phyloP scores from a whole-genome alignment of 78 protist genomes.

The Cavenderia fasciculata region DNA sequence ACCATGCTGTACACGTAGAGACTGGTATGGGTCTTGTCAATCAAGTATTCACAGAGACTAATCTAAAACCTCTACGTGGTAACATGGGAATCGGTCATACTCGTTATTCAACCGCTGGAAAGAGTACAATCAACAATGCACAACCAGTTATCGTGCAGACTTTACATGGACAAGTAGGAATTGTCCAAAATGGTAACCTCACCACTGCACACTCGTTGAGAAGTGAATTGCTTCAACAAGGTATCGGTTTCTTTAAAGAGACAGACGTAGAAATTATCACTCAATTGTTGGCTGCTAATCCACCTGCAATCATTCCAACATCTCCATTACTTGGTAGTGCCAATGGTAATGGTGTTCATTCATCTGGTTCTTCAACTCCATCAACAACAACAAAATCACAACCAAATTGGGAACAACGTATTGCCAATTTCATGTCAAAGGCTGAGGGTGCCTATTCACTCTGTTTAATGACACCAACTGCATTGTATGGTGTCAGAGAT shows the following conservation, averaged over 20 bases:
- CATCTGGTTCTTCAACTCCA: no score
- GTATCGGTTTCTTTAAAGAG: constrained; percentile 77
- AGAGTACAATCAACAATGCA: constrained; percentile 48
- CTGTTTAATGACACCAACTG: constrained; percentile 67
- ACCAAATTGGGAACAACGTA: constrained; percentile 78
- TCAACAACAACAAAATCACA: not conserved
- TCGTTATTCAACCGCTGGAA: constrained; percentile 80
- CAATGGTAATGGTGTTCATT: not conserved
- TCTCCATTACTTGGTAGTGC: not conserved
- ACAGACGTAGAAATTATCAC: constrained; percentile 70
- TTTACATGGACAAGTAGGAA: constrained; percentile 70
- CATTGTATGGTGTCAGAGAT: constrained; percentile 71
- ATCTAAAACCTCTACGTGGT: constrained; percentile 68
- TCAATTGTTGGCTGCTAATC: constrained; percentile 49
- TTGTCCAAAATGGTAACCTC: constrained; percentile 75
- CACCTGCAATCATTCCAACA: not conserved
- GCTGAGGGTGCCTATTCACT: constrained; percentile 80
- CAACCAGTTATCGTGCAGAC: constrained; percentile 79
- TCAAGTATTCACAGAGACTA: constrained; percentile 79
- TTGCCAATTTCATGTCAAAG: constrained; percentile 48
- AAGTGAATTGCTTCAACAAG: constrained; percentile 66
- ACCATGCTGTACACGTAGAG: constrained; percentile 67
- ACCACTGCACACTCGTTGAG: constrained; percentile 57
- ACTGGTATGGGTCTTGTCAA: constrained; percentile 83
- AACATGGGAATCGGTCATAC: constrained; percentile 81